Base-by-base conservation (phyloP, 164 flowering plant species). In the Dillenia turbinata region DNA sequence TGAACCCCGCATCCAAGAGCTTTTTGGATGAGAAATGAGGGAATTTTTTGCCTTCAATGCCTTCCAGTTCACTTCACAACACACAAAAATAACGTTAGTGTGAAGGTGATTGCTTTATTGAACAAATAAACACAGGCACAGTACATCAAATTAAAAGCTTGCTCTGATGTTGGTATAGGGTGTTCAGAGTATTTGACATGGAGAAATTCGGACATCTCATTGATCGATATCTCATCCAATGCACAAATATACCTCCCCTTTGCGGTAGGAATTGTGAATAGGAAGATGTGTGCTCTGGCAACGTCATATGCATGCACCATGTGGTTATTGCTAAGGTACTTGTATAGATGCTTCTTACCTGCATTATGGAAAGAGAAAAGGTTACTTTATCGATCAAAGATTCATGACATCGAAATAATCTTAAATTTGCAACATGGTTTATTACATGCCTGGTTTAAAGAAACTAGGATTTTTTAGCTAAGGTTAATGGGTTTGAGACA, bases 1-100 rank as follows among this genome's bases (percentile, higher is more conserved):
- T 59, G 69, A 83, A 87, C 13, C 92, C 89, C 33, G 73, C 11
- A 63, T 74, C 83, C 60, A 75, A 9, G 0, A 84, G 77, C 68
- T 84, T 86, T 77, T 77, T 71, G 4, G 89, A 69, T 9, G 86
- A 75, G 8, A 78, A 16, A 0, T 71, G 40, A 33, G 19, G 10
- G 0, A 60, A 60, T 5, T 57, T 15, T 45, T 49, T 56, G 10
- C 9, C 71, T 71, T 56, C 62, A 24, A 47, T 62, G 47, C 15
- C 68, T 57, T 16, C 50, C 57, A 69, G 17, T 16, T 50, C 12
- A 7, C 83, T 78, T 65, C 17, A 43, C 57, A 59, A 47, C 62
- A 33, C 4, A 33, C 40, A 33, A 33, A 33, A 4, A 33, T 33
- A 5, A 33, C 5, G 7, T 33, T 33, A 33, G 40, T 33, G 40